These are phyloP conservation scores for Helicostylum pulchrum DNA, from an alignment of 192 early-diverging fungal species.

Conservation along the genomic window DNA sequence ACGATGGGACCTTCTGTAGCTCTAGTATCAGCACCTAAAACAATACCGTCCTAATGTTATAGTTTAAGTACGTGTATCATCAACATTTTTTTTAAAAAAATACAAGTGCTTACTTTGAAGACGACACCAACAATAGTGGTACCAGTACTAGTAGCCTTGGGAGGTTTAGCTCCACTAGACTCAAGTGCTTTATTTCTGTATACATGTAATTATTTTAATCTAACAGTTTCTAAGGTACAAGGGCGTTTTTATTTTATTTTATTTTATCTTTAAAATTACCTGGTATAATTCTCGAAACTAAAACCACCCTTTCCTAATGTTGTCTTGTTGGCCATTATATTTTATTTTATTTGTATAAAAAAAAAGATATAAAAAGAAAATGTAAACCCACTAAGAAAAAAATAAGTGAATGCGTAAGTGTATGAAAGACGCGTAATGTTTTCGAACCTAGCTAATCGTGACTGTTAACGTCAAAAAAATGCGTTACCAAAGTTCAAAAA, in stretches of 20 bases:
- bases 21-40: conserved; percentile 95
- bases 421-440: no score
- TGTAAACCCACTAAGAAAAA: background rate
- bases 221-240: background rate
- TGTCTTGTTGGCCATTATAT: conserved; percentile 54
- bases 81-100: no score
- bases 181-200: conserved; percentile 77
- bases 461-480: no score
- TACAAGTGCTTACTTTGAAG: conserved; percentile 65
- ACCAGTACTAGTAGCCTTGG: conserved; percentile 90
- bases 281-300: conserved; percentile 82
- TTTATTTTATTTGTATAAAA: conserved; percentile 1
- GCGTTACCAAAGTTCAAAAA: no score
- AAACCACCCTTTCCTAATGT: conserved; percentile 64
- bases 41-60: conserved; percentile 72
- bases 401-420: no score
- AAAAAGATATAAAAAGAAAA: background rate
- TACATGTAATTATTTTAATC: background rate
- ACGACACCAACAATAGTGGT: conserved; percentile 95
- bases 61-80: background rate
- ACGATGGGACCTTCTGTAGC: conserved; percentile 95
- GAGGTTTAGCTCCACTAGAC: conserved; percentile 72
- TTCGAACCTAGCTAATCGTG: no score
- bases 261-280: conserved; percentile 49
- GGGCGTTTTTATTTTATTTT: background rate